Percentiles rank a stretch among this genome's conserved stretches.
These are phyloP conservation scores for Tolypocladium sp. DNA, from an alignment of 2,329 filamentous ascomycete genomes.

Conservation along the genomic window DNA sequence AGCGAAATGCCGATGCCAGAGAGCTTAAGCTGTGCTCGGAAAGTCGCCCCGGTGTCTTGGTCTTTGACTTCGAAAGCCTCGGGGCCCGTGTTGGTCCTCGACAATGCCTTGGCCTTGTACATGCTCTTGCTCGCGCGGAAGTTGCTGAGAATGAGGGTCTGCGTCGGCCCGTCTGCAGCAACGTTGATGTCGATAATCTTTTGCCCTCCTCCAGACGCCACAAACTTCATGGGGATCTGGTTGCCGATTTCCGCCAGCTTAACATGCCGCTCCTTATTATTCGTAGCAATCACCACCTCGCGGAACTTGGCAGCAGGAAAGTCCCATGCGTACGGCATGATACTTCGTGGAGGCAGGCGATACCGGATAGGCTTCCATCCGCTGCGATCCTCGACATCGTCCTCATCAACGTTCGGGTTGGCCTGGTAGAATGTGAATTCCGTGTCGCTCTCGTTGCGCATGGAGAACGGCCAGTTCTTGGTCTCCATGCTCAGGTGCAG, in stretches of 20 bases:
- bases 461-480: conserved; percentile 96
- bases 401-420: conserved; percentile 86
- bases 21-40: conserved; percentile 80
- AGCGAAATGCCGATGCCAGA: conserved; percentile 89
- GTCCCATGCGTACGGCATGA: conserved; percentile 99
- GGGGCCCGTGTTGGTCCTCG: conserved; percentile 37
- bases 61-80: conserved; percentile 85
- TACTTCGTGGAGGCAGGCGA: conserved; percentile 82
- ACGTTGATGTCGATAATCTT: conserved; percentile 98
- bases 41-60: conserved; percentile 76
- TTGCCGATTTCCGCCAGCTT: conserved; percentile 96
- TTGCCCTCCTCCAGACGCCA: conserved; percentile 54
- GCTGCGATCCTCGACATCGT: conserved; percentile 72
- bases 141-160: conserved; percentile 88
- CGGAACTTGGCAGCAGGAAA: conserved; percentile 97
- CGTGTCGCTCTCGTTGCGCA: conserved; percentile 94
- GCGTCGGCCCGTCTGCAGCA: conserved; percentile 87
- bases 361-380: conserved; percentile 92
- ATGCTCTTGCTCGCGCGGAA: conserved; percentile 89
- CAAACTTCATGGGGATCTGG: conserved; percentile 85
- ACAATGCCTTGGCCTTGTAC: conserved; percentile 55
- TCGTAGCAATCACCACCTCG: conserved; percentile 64
- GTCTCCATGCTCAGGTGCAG: conserved; percentile 82
- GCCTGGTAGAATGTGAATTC: conserved; percentile 97
- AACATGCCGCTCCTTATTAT: conserved; percentile 65